Percentiles rank a stretch among this genome's conserved stretches.
Conservation (phyloP, 1,139 yeast genomes). For the Yamadazyma triangularis region DNA sequence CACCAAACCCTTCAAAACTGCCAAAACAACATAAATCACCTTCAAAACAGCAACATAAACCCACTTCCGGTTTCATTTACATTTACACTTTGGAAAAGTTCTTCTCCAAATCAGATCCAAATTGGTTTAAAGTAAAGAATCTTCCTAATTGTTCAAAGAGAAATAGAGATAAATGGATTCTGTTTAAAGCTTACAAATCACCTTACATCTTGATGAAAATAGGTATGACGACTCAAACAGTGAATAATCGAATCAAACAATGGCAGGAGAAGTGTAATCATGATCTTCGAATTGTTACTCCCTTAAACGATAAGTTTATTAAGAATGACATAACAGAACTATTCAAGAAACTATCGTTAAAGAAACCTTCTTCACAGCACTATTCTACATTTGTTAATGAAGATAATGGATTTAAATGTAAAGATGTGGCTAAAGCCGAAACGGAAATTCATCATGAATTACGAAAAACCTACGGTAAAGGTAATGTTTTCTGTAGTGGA, state of each 20-base stretch:
- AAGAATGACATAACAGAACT: slow-evolving; percentile 5
- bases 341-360: slow-evolving; percentile 7
- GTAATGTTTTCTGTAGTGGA: slow-evolving; percentile 39
- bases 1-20: too few species aligned
- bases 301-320: slow-evolving; percentile 7
- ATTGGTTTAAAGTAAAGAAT: slow-evolving; percentile 32
- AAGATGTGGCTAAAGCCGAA: slow-evolving; percentile 33
- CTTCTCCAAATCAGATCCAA: slow-evolving; percentile 17
- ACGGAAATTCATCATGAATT: slow-evolving; percentile 33
- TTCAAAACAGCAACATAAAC: background rate
- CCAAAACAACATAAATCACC: slow-evolving; percentile 1
- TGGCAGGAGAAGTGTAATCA: slow-evolving; percentile 57
- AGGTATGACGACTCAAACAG: slow-evolving; percentile 52
- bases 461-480: slow-evolving; percentile 37
- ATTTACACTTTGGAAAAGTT: slow-evolving; percentile 47
- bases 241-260: slow-evolving; percentile 40
- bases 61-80: slow-evolving; percentile 42
- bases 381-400: slow-evolving; percentile 10
- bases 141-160: slow-evolving; percentile 19
- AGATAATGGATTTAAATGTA: slow-evolving; percentile 30
- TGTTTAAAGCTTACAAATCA: slow-evolving; percentile 36
- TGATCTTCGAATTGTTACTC: slow-evolving; percentile 17
- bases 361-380: background rate
- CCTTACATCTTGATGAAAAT: slow-evolving; percentile 45
- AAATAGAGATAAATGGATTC: slow-evolving; percentile 25